Percentiles rank a stretch among this genome's conserved stretches.
phyloP scores from a whole-genome alignment of 2,329 filamentous ascomycete species.

The Ophiocordyceps sinensis region DNA sequence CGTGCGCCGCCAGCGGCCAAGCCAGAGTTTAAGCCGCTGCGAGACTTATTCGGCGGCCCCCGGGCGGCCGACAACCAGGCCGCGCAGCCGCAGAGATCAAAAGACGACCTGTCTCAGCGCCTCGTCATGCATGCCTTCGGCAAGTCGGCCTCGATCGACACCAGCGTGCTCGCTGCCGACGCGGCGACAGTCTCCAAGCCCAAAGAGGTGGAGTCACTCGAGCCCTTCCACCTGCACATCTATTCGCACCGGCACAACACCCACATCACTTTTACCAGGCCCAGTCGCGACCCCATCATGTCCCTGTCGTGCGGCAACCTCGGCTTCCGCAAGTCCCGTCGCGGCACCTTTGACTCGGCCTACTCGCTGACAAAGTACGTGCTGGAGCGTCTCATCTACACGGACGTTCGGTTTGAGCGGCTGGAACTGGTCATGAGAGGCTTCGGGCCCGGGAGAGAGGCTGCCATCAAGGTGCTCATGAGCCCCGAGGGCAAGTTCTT shows the following conservation, averaged over 20 bases:
- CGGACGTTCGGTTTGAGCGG: conserved; percentile 58
- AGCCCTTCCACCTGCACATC: conserved; percentile 78
- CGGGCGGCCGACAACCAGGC: not conserved
- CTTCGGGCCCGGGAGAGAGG: conserved; percentile 77
- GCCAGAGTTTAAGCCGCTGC: conserved; percentile 3
- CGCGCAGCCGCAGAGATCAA: conserved; percentile 14
- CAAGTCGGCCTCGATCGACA: conserved; percentile 18
- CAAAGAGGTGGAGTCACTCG: conserved; percentile 13
- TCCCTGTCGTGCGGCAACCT: conserved; percentile 75
- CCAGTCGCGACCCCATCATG: conserved; percentile 65
- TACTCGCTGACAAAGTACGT: conserved; percentile 81
- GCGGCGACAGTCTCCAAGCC: not conserved
- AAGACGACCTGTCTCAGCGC: conserved; percentile 17
- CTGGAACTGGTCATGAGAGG: conserved; percentile 74
- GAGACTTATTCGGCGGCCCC: not conserved
- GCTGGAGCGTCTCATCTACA: conserved; percentile 71
- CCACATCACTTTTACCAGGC: conserved; percentile 78
- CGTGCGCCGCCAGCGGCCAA: not conserved
- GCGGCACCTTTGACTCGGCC: conserved; percentile 76
- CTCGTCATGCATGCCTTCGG: conserved; percentile 23
- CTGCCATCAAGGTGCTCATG: conserved; percentile 76
- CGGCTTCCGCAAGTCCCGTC: conserved; percentile 72
- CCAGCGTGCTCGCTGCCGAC: conserved; percentile 12
- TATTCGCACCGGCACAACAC: conserved; percentile 88
- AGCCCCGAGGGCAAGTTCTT: conserved; percentile 70